Base-by-base conservation (phyloP, 2,329 filamentous ascomycete genomes). In the Ceratocystis huliohia region DNA sequence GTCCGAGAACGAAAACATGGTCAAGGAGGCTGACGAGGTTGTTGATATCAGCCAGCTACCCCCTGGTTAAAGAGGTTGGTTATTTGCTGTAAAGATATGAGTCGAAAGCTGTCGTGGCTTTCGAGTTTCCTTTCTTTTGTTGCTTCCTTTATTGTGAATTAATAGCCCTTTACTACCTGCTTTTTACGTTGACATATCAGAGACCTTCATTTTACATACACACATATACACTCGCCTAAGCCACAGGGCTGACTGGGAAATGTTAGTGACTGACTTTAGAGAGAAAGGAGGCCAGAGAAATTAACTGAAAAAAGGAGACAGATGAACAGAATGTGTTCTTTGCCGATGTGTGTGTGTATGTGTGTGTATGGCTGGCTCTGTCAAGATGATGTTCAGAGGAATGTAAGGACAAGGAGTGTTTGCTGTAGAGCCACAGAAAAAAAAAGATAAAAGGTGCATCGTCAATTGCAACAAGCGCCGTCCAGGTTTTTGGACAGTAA, bases 41-140 rank as follows among this genome's bases (percentile, higher is more conserved):
- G 93, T 99, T 65, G 94, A 99, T 76, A 89, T 88, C 70, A 96
- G 91, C 83, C 86, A 91, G 74, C 84, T 99, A 61, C 94, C 94
- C 70, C 94, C 94, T 68, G 93, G 94, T 75, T 97, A 83, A 78
- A 70, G 67, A 53, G 63, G 50, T 53, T 37, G 15, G 57, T 64
- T 64, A 17, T 20, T 22, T 37, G 37, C 37, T 41, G 37, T 15
- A 41, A 41, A 41, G 13, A 41, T 41, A 41, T 4, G 13, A 41
- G 10, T 41, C 37, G 37, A 64, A 44, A 41, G 56, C 57, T 22
- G 48, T 50, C 69, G 20, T 66, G 63, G 20, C 63, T 30, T 63
- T 48, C 28, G 15, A 62, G 65, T 61, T 50, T 57, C 28, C 17
- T 50, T 61, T 48, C 48, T 25, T 50, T 50, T 50, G 8, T 69